A percentile compares a stretch with the other conserved stretches of the same genome.
Evolutionary conservation across 768 basidiomycete species (phyloP).

Genomic region (Boletus rex-veris): DNA sequence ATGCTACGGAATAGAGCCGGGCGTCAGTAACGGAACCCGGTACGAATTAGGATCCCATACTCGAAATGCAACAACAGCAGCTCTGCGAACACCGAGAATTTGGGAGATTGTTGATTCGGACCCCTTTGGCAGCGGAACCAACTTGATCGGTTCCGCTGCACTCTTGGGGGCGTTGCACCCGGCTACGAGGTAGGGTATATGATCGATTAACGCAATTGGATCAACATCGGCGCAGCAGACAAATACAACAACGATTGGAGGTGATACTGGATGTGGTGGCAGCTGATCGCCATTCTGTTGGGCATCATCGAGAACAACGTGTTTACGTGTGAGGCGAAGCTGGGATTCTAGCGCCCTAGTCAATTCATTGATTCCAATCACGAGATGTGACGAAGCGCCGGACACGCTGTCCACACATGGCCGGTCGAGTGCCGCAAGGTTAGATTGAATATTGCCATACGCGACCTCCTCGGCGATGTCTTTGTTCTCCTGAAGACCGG

Average conservation of each 20-base stretch:
- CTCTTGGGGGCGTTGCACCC: slow-evolving; percentile 55
- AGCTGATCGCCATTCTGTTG: not conserved
- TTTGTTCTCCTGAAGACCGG: slow-evolving; percentile 15
- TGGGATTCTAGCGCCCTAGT: slow-evolving; percentile 69
- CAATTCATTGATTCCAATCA: slow-evolving; percentile 76
- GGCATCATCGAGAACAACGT: not conserved
- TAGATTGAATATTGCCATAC: not conserved
- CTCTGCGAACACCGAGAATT: slow-evolving; percentile 61
- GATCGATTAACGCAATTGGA: slow-evolving; percentile 66
- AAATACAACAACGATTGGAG: slow-evolving; percentile 45
- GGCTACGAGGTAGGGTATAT: slow-evolving; percentile 75
- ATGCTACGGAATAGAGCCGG: slow-evolving; percentile 28
- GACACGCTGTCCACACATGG: not conserved
- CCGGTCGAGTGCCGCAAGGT: not conserved
- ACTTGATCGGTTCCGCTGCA: slow-evolving; percentile 40
- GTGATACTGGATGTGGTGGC: not conserved
- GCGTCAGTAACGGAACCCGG: slow-evolving; percentile 4
- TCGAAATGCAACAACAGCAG: slow-evolving; percentile 62
- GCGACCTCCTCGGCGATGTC: slow-evolving; percentile 23
- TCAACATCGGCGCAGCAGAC: slow-evolving; percentile 75
- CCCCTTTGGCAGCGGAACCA: slow-evolving; percentile 64
- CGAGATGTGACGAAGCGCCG: slow-evolving; percentile 36
- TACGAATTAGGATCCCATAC: slow-evolving; percentile 41
- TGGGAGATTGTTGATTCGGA: slow-evolving; percentile 61
- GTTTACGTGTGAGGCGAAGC: slow-evolving; percentile 32